Conservation (phyloP, 1,284 basidiomycete species). For the Pterula multifida region DNA sequence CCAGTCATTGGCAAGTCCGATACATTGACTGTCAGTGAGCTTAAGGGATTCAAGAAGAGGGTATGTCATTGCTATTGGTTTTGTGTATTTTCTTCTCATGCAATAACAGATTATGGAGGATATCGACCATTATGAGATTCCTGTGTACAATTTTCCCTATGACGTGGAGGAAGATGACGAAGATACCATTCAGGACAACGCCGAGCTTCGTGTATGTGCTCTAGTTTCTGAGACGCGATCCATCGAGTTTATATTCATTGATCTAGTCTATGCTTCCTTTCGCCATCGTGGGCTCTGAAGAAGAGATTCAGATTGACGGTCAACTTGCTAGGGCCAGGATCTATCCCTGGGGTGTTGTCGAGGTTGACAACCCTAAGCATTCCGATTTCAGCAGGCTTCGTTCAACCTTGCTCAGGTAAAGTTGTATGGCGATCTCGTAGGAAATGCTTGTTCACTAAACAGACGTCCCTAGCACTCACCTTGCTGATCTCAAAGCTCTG, state of each 20-base stretch:
- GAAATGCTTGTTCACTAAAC: not conserved
- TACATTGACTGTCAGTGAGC: conserved; percentile 83
- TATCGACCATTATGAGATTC: conserved; percentile 97
- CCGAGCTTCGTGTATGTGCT: conserved; percentile 68
- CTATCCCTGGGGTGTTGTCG: conserved; percentile 98
- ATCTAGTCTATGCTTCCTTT: conserved; percentile 81
- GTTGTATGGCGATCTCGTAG: conserved; percentile 5
- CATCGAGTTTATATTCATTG: conserved; percentile 3
- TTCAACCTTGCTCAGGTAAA: conserved; percentile 80
- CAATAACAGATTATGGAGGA: conserved; percentile 87
- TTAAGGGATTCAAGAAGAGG: conserved; percentile 93
- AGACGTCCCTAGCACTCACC: conserved; percentile 62
- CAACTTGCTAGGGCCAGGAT: conserved; percentile 84
- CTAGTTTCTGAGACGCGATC: not conserved
- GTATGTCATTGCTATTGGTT: conserved; percentile 34
- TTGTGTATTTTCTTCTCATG: not conserved
- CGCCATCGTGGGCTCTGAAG: conserved; percentile 94
- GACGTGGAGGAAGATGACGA: conserved; percentile 99
- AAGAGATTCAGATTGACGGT: conserved; percentile 90
- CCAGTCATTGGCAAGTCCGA: conserved; percentile 98
- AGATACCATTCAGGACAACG: conserved; percentile 97
- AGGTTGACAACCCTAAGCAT: conserved; percentile 98
- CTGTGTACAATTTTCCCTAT: conserved; percentile 99
- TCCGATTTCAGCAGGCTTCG: conserved; percentile 93
- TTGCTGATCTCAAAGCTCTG: conserved; percentile 89